A percentile compares a stretch with the other conserved stretches of the same genome.
Evolutionary conservation across 1,284 basidiomycete genomes (phyloP).

Genomic region (Athelia sp.): DNA sequence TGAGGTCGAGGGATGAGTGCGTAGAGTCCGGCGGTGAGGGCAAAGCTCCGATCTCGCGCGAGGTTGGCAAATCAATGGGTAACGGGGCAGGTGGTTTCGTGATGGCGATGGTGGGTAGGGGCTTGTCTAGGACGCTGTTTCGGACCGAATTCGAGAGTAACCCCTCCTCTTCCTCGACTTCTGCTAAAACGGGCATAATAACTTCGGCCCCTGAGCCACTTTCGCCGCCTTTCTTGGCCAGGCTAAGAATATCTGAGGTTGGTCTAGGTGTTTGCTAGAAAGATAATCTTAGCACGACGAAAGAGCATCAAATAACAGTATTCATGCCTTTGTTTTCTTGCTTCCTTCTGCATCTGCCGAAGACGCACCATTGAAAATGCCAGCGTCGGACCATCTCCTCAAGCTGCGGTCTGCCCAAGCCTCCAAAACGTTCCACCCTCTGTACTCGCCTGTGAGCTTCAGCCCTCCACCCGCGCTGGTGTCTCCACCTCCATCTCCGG

Average conservation of each 20-base stretch:
- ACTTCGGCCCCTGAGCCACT: slow-evolving; percentile 27
- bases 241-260: slow-evolving; percentile 17
- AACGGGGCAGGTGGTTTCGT: slow-evolving; percentile 65
- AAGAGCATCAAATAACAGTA: no score
- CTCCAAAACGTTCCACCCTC: slow-evolving; percentile 87
- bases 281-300: not conserved
- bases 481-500: slow-evolving; percentile 72
- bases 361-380: slow-evolving; percentile 51
- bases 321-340: slow-evolving; percentile 45
- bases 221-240: slow-evolving; percentile 12
- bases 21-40: slow-evolving; percentile 40
- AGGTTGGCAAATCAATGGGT: slow-evolving; percentile 61
- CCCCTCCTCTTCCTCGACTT: slow-evolving; percentile 26
- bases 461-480: slow-evolving; percentile 60
- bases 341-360: slow-evolving; percentile 23
- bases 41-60: slow-evolving; percentile 47
- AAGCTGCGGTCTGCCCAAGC: slow-evolving; percentile 87
- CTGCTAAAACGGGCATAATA: slow-evolving; percentile 41
- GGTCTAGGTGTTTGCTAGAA: slow-evolving; percentile 9
- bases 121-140: slow-evolving; percentile 10
- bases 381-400: slow-evolving; percentile 78
- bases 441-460: slow-evolving; percentile 76
- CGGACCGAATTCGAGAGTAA: slow-evolving; percentile 22
- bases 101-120: slow-evolving; percentile 52
- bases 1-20: slow-evolving; percentile 37